These are phyloP conservation scores for Mycena belliarum DNA, from an alignment of 768 basidiomycete genomes.

Conservation along the genomic window DNA sequence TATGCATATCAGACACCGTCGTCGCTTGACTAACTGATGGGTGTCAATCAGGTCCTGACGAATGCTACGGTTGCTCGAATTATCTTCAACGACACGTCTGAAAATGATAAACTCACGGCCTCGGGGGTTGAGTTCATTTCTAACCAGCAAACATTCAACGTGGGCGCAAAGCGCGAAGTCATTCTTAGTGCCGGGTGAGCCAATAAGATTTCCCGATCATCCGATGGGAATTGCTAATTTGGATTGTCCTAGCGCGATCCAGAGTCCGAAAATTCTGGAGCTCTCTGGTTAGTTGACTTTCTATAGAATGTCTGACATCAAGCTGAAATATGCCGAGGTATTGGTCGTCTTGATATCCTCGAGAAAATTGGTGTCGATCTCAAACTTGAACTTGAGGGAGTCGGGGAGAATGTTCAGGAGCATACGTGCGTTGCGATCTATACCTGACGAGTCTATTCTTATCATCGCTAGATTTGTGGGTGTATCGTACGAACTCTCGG, in stretches of 20 bases:
- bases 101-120: conserved; percentile 33
- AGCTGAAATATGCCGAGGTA: not conserved
- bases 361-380: conserved; percentile 37
- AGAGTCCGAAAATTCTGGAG: conserved; percentile 8
- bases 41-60: conserved; percentile 22
- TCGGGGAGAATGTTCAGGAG: conserved; percentile 59
- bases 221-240: no score
- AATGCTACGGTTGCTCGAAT: conserved; percentile 29
- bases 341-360: conserved; percentile 30
- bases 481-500: conserved; percentile 12
- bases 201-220: no score
- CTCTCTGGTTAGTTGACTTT: not conserved
- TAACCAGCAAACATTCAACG: conserved; percentile 30
- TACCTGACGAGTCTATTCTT: not conserved
- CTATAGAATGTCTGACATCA: not conserved
- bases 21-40: not conserved
- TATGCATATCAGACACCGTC: no score
- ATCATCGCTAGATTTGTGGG: not conserved
- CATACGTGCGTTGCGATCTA: conserved; percentile 30
- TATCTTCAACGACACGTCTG: conserved; percentile 21
- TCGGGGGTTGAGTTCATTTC: conserved; percentile 49
- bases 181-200: conserved; percentile 46
- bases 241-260: not conserved
- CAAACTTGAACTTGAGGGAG: conserved; percentile 36
- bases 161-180: conserved; percentile 50